Evolutionary conservation across 1,284 basidiomycete species (phyloP).

Genomic region (Trichosporon sp.): DNA sequence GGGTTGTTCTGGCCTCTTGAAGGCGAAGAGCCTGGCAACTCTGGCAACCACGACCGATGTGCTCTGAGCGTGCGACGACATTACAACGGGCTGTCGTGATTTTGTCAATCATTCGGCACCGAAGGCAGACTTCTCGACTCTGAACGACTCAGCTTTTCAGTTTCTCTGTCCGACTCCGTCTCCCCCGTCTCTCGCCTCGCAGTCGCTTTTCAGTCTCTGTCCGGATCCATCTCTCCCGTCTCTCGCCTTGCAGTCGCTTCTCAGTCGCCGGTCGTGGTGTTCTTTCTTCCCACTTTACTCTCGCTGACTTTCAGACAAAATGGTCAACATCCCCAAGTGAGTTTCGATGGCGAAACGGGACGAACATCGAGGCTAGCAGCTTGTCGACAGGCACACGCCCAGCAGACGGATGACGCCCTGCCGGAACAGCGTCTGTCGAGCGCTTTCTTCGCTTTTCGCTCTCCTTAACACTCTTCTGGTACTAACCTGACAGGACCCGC

Average conservation of each 20-base stretch:
- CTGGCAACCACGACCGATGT: neutral
- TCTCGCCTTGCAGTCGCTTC: neutral
- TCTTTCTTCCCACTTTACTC: neutral
- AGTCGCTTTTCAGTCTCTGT: neutral
- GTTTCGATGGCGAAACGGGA: neutral
- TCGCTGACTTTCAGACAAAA: neutral
- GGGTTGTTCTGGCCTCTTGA: neutral
- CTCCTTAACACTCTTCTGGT: neutral
- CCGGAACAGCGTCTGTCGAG: neutral
- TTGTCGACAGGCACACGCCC: neutral
- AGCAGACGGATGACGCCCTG: neutral
- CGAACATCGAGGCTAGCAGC: neutral
- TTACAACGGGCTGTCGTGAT: too few relatives aligned
- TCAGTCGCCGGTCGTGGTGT: neutral
- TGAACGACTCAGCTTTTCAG: neutral
- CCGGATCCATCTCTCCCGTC: neutral
- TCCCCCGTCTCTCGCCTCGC: too few relatives aligned
- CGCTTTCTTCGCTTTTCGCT: neutral
- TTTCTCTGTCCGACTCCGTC: neutral
- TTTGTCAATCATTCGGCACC: too few relatives aligned
- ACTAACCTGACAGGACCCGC: constrained; percentile 41
- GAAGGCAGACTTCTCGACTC: neutral
- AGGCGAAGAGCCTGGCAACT: neutral
- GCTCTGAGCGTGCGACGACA: neutral
- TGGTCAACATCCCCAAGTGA: constrained; percentile 17